Percentiles rank a stretch among this genome's conserved stretches.
Evolutionary conservation across 2,329 filamentous ascomycete species (phyloP).

Genomic region (Fusarium piperis): DNA sequence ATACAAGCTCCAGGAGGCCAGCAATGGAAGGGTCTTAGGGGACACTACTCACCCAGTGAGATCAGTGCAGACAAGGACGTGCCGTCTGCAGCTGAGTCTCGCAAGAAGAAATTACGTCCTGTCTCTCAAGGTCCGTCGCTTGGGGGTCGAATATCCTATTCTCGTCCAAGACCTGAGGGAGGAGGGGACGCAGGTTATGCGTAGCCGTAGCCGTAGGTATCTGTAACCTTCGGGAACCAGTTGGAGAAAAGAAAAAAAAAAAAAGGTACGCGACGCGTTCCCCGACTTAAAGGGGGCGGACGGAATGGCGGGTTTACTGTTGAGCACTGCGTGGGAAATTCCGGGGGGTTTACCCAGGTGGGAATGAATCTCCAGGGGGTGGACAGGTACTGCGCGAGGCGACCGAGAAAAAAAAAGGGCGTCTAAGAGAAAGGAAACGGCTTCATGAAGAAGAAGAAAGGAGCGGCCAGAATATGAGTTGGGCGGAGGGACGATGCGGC

Average conservation of each 20-base stretch:
- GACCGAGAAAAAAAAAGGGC: conserved; percentile 14
- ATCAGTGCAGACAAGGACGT: conserved; percentile 69
- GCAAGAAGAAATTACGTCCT: conserved; percentile 25
- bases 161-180: conserved; percentile 31
- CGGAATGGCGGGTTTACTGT: conserved; percentile 35
- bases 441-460: conserved; percentile 42
- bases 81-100: conserved; percentile 71
- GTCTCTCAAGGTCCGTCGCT: conserved; percentile 42
- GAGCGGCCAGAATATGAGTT: conserved; percentile 36
- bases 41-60: conserved; percentile 58
- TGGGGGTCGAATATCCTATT: conserved; percentile 33
- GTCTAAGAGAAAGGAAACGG: conserved; percentile 38
- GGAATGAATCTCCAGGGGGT: conserved; percentile 37
- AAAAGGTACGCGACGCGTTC: conserved; percentile 48
- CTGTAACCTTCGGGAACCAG: neutral
- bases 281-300: conserved; percentile 42
- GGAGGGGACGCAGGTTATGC: conserved; percentile 23
- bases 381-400: conserved; percentile 18
- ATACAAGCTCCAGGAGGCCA: conserved; percentile 22
- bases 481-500: conserved; percentile 40
- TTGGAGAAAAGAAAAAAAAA: neutral
- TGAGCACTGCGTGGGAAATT: conserved; percentile 36
- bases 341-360: conserved; percentile 29
- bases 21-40: neutral
- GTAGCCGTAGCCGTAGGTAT: conserved; percentile 27